Conservation (phyloP, 768 basidiomycete species). For the Xerocomus brunneocitrinus region DNA sequence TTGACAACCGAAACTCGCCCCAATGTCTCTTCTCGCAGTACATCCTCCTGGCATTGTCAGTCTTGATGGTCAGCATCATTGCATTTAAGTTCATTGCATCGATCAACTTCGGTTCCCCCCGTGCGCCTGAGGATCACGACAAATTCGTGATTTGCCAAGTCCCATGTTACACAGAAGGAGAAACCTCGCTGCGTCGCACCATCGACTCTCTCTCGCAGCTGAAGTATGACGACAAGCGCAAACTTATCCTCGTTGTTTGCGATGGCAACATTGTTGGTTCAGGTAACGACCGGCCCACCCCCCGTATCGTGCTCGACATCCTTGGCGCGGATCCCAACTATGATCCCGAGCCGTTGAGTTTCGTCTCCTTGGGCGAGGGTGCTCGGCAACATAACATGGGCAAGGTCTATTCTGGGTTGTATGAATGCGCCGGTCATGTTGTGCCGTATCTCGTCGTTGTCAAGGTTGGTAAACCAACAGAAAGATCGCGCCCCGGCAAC, state of each 20-base stretch:
- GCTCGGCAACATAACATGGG: slow-evolving; percentile 97
- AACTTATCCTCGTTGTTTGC: slow-evolving; percentile 88
- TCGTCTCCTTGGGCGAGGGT: slow-evolving; percentile 90
- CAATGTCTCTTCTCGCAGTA: slow-evolving; percentile 91
- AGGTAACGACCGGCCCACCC: slow-evolving; percentile 94
- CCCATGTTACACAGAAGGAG: slow-evolving; percentile 97
- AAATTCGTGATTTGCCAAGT: slow-evolving; percentile 98
- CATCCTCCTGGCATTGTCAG: slow-evolving; percentile 82
- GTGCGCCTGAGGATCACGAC: slow-evolving; percentile 91
- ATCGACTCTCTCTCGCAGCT: slow-evolving; percentile 92
- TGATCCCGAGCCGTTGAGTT: slow-evolving; percentile 93
- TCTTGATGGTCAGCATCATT: slow-evolving; percentile 92
- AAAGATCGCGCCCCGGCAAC: slow-evolving; percentile 91
- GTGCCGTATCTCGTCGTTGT: slow-evolving; percentile 91
- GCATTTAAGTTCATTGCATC: slow-evolving; percentile 96
- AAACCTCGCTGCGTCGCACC: slow-evolving; percentile 74
- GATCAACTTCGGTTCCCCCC: slow-evolving; percentile 71
- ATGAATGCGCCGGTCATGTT: slow-evolving; percentile 91
- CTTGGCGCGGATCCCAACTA: slow-evolving; percentile 89
- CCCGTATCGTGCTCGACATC: slow-evolving; percentile 94
- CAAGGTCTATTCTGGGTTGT: slow-evolving; percentile 94
- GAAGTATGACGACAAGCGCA: slow-evolving; percentile 98
- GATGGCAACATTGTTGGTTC: slow-evolving; percentile 98
- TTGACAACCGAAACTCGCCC: slow-evolving; percentile 87
- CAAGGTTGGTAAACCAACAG: slow-evolving; percentile 94